Evolutionary conservation across 345 rosid species (phyloP).

Genomic region (Toxicodendron radicans): DNA sequence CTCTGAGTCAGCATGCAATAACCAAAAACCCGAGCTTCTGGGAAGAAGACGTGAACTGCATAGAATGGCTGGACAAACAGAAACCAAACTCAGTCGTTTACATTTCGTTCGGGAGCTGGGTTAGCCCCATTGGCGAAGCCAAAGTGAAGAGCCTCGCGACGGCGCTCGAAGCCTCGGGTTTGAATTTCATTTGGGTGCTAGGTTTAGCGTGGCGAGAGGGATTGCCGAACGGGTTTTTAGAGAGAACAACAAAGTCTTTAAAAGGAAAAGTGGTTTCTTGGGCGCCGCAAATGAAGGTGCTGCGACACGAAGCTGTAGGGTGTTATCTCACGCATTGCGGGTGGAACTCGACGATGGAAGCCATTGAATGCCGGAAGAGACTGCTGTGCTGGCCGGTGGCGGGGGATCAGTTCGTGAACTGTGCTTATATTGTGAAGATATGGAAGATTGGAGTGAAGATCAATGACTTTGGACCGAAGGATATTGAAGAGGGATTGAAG

Average conservation of each 20-base stretch:
- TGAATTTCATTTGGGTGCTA: conserved; percentile 71
- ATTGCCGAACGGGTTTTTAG: conserved; percentile 46
- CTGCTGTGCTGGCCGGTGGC: conserved; percentile 75
- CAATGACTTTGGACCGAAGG: conserved; percentile 42
- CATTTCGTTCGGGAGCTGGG: conserved; percentile 88
- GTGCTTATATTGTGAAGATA: conserved; percentile 50
- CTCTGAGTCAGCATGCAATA: conserved; percentile 32
- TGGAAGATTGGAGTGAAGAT: conserved; percentile 63
- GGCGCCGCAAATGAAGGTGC: conserved; percentile 70
- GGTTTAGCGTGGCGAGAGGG: conserved; percentile 54
- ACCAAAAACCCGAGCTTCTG: conserved; percentile 53
- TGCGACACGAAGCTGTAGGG: conserved; percentile 50
- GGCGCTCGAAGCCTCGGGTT: conserved; percentile 45
- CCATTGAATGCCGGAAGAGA: conserved; percentile 40
- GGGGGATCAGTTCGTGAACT: conserved; percentile 80
- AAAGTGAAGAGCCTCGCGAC: conserved; percentile 50
- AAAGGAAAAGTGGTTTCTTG: conserved; percentile 60
- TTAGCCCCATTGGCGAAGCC: conserved; percentile 62
- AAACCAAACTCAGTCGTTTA: conserved; percentile 50
- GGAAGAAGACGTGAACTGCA: conserved; percentile 63
- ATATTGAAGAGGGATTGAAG: conserved; percentile 48
- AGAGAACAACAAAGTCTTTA: conserved; percentile 33
- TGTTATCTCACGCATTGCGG: conserved; percentile 80
- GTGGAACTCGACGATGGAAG: conserved; percentile 87
- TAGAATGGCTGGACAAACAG: conserved; percentile 65